These are phyloP conservation scores for Phytophthora sojae DNA, from an alignment of 352 stramenopile genomes.

Conservation along the genomic window DNA sequence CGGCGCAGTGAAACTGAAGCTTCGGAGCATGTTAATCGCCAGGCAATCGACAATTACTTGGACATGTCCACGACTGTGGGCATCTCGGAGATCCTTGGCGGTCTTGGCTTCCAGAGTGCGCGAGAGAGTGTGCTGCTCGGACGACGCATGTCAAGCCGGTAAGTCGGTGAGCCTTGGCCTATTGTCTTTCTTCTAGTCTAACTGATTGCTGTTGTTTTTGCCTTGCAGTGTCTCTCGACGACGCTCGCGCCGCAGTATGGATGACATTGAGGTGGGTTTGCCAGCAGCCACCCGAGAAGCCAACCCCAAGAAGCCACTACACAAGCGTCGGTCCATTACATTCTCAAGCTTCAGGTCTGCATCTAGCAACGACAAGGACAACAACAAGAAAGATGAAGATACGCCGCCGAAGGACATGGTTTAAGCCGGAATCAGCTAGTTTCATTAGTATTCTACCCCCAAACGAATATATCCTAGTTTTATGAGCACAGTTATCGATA, in stretches of 20 bases:
- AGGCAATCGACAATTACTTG: slow-evolving; percentile 88
- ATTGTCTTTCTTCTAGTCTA: neutral
- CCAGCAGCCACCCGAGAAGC: slow-evolving; percentile 56
- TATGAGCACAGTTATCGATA: neutral
- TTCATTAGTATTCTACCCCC: slow-evolving; percentile 18
- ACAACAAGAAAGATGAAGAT: slow-evolving; percentile 30
- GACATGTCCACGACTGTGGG: slow-evolving; percentile 84
- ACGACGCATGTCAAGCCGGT: slow-evolving; percentile 60
- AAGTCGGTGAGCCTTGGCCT: neutral
- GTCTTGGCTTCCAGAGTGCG: slow-evolving; percentile 63
- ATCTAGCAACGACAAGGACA: slow-evolving; percentile 32
- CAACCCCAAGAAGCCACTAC: slow-evolving; percentile 51
- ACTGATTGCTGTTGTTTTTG: slow-evolving; percentile 8
- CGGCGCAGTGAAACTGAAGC: slow-evolving; percentile 42
- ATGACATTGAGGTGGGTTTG: slow-evolving; percentile 83
- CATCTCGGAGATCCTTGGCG: slow-evolving; percentile 71
- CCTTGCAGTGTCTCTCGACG: slow-evolving; percentile 17
- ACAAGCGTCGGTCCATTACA: slow-evolving; percentile 81
- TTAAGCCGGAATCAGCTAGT: slow-evolving; percentile 6
- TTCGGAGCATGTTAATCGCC: slow-evolving; percentile 67
- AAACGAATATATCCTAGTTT: slow-evolving; percentile 26
- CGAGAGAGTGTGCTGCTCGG: slow-evolving; percentile 60
- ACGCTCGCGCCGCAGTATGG: slow-evolving; percentile 57
- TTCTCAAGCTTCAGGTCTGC: slow-evolving; percentile 65
- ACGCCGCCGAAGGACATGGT: slow-evolving; percentile 25